Evolutionary conservation across 2,329 filamentous ascomycete species (phyloP).

Genomic region (Aspergillus bombycis): DNA sequence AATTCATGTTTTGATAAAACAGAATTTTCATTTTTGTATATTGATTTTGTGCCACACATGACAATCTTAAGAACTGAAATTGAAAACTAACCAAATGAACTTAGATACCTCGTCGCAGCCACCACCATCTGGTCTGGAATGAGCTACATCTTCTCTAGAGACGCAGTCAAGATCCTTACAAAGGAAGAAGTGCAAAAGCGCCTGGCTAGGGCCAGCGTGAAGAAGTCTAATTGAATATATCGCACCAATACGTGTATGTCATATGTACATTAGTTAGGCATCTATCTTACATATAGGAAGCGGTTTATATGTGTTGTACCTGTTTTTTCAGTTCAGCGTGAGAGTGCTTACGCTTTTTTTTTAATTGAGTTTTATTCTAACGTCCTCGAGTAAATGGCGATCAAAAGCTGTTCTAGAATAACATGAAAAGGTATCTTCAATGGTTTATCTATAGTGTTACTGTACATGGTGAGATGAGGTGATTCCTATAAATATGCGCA

Average conservation of each 20-base stretch:
- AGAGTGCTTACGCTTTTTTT: neutral
- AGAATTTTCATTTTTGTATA: too few relatives aligned
- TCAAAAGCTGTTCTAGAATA: neutral
- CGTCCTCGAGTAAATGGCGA: neutral
- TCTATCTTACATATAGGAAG: neutral
- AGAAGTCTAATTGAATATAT: slow-evolving; percentile 21
- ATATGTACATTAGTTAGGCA: neutral
- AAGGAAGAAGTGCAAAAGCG: slow-evolving; percentile 46
- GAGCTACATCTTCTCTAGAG: slow-evolving; percentile 88
- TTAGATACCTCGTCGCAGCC: slow-evolving; percentile 78
- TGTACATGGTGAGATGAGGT: slow-evolving; percentile 1
- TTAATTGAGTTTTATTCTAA: neutral
- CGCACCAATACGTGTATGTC: neutral
- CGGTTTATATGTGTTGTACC: neutral
- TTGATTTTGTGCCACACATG: too few relatives aligned
- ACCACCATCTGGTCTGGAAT: slow-evolving; percentile 94
- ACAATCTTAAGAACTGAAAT: neutral
- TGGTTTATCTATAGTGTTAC: neutral
- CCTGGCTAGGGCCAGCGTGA: slow-evolving; percentile 33
- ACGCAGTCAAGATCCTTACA: slow-evolving; percentile 83
- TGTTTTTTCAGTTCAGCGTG: neutral
- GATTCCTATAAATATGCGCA: neutral
- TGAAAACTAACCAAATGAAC: slow-evolving; percentile 24
- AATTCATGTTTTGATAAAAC: neutral
- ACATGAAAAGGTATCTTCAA: neutral